Evolutionary conservation across 2,329 filamentous ascomycete species (phyloP), one percentile per base, ranked within the genome.

Genomic region (Colletotrichum coccodes): DNA sequence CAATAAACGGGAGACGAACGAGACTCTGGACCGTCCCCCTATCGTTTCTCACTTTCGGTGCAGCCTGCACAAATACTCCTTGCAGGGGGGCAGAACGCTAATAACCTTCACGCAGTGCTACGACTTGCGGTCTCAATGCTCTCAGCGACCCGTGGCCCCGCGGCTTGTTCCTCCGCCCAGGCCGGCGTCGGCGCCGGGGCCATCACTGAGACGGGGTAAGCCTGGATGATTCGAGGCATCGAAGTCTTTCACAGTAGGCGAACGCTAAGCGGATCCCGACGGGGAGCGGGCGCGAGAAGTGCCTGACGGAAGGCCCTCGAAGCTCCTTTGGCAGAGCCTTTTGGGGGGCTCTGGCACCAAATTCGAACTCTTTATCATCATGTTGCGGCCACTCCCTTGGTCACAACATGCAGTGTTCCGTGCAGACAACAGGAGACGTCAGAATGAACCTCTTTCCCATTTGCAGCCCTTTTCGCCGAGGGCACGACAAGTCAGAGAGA

Each of bases 111-210:
- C 34, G 32, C 53, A 30, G 30, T 46, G 40, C 30, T 46, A 16
- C 28, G 28, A 26, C 23, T 9, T 32, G 40, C 38, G 34, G 16
- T 57, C 23, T 30, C 8, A n/a, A 12, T 50, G 28, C 50, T 14
- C 6, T 23, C 50, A 56, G 52, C 52, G 34, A 36, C 34, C 40
- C 30, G 40, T 26, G 14, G 28, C 23, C 40, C 56, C 23, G 38
- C 53, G 40, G 40, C 40, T 34, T 47, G n/a, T 28, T 26, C 30
- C n/a, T 36, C 30, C 40, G 56, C 30, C 34, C 36, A 38, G 34
- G n/a, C 62, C 56, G 53, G 61, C 34, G 28, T 28, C 54, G 46
- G 46, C 46, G 46, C 26, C 58, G n/a, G 18, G 30, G 40, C 50
- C 36, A 54, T 46, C 23, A n/a, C 34, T 28, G 9, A 32, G 50